Evolutionary conservation across 495 filamentous ascomycete genomes (phyloP).

Genomic region (Jackrogersella multiformis): DNA sequence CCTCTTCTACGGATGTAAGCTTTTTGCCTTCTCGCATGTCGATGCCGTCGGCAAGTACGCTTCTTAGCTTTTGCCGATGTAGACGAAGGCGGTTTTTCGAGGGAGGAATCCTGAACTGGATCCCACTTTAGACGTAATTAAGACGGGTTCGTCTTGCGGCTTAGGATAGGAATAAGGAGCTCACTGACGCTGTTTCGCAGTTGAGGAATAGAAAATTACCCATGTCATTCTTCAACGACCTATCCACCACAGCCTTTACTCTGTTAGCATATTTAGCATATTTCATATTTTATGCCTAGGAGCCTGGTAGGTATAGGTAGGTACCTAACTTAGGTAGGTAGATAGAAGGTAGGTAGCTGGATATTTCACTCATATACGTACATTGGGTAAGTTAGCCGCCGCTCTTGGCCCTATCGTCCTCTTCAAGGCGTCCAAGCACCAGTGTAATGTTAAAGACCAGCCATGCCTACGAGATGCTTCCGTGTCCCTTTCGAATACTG

Average conservation of each 20-base stretch:
- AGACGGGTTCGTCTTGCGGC: background rate
- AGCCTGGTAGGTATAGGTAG: no score
- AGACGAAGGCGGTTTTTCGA: constrained; percentile 58
- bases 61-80: constrained; percentile 57
- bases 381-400: constrained; percentile 2
- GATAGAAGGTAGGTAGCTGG: background rate
- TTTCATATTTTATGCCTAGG: no score
- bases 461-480: constrained; percentile 16
- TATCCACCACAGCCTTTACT: constrained; percentile 14
- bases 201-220: constrained; percentile 66
- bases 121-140: constrained; percentile 34
- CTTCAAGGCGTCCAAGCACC: constrained; percentile 16
- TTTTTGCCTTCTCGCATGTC: constrained; percentile 62
- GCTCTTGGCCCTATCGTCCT: constrained; percentile 11
- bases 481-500: constrained; percentile 5
- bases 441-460: constrained; percentile 24
- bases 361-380: background rate
- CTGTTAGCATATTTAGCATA: no score
- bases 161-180: background rate
- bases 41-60: constrained; percentile 58
- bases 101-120: constrained; percentile 59
- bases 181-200: constrained; percentile 51
- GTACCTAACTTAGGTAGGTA: no score
- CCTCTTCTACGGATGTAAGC: constrained; percentile 50
- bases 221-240: constrained; percentile 48